Evolutionary conservation across 441 rosid genomes (phyloP), one percentile per base, ranked within the genome.

Genomic region (Corymbia calophylla): DNA sequence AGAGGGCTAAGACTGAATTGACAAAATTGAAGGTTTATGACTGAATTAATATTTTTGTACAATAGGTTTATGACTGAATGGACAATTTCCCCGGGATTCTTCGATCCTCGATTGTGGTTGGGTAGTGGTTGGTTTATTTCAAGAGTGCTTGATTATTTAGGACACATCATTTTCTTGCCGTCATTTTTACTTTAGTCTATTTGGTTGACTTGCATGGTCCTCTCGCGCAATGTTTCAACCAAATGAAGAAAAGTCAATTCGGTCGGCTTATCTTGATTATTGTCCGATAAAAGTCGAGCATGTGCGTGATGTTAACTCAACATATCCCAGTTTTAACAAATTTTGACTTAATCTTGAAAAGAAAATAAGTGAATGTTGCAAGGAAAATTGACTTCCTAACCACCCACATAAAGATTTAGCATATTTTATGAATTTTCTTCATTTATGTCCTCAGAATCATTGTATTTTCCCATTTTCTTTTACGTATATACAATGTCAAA

Each of bases 1-100:
- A 39, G 4, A 77, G 0, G 9, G 1, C 12, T 73, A 25, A 2
- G 3, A 77, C 0, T 23, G 5, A 12, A 39, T 39, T 39, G 17
- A 5, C 2, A 13, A 44, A 23, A 23, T 39, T 39, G 44, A 39
- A 44, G 7, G 15, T 77, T 44, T 13, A 13, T 0, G 10, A 77
- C 16, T 23, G 2, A 44, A 77, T 77, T 39, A 39, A 39, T 39
- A 39, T 39, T 4, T 39, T 39, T 39, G 1, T 7, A 13, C 2
- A 12, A 23, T 0, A 77, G 3, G 2, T 77, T 4, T 77, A 44
- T 2, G 18, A 77, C 1, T 2, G 10, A 77, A 44, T 44, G 53
- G 9, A 77, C 18, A 44, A 44, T 44, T 44, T 23, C 4, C 17
- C 2, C 1, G 8, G 8, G 9, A 4, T 44, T 44, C 51, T 44